These are phyloP conservation scores for Termitomyces sp. DNA, from an alignment of 768 basidiomycete genomes.

Conservation along the genomic window DNA sequence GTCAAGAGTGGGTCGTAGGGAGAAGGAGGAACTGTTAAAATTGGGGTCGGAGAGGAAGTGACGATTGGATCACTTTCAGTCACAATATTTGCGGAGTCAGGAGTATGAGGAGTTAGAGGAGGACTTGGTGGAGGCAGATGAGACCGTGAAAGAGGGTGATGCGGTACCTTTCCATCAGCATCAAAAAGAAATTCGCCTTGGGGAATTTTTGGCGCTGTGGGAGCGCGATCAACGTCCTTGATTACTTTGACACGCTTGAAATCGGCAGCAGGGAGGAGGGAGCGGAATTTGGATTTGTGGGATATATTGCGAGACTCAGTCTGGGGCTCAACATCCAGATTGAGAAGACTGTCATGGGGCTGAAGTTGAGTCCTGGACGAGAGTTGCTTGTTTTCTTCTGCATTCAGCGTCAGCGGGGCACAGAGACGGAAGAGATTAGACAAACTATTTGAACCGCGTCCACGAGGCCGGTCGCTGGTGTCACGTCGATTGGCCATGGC, in stretches of 20 bases:
- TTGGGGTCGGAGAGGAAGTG: slow-evolving; percentile 26
- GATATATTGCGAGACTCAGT: slow-evolving; percentile 26
- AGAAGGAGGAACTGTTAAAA: slow-evolving; percentile 49
- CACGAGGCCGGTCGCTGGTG: slow-evolving; percentile 56
- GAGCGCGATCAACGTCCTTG: slow-evolving; percentile 8
- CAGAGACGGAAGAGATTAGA: slow-evolving; percentile 8
- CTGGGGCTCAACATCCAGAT: slow-evolving; percentile 36
- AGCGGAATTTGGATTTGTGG: slow-evolving; percentile 43
- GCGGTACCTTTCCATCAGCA: slow-evolving; percentile 16
- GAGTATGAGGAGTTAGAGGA: slow-evolving; percentile 32
- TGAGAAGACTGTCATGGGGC: slow-evolving; percentile 37
- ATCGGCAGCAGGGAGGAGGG: slow-evolving; percentile 22
- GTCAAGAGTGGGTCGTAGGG: slow-evolving; percentile 74
- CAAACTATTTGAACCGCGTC: slow-evolving; percentile 64
- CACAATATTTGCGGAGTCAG: slow-evolving; percentile 21
- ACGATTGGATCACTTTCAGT: slow-evolving; percentile 17
- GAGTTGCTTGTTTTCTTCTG: slow-evolving; percentile 56
- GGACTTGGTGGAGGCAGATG: slow-evolving; percentile 26
- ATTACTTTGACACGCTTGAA: slow-evolving; percentile 19
- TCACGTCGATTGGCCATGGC: slow-evolving; percentile 86
- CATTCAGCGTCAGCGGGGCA: background rate
- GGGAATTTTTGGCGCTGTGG: slow-evolving; percentile 20
- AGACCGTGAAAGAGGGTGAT: slow-evolving; percentile 13
- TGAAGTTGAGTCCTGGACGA: slow-evolving; percentile 25
- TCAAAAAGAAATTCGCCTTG: slow-evolving; percentile 19